Evolutionary conservation across 371 early-diverging fungal species (phyloP).

Genomic region (Astathelohania contejeani): DNA sequence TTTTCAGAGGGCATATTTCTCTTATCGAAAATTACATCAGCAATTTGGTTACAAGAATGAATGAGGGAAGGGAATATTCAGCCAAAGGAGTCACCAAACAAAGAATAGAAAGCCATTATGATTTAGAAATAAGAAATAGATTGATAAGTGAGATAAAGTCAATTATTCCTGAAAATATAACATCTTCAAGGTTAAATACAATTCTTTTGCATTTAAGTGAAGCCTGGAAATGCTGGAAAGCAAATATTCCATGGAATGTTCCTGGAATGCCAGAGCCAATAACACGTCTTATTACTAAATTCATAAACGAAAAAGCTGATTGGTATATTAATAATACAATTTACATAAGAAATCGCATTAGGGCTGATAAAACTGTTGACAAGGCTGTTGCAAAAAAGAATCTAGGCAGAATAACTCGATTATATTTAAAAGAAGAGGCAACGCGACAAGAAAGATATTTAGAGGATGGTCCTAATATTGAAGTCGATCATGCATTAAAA

Average conservation of each 20-base stretch:
- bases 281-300: conserved; percentile 88
- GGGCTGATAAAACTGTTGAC: conserved; percentile 65
- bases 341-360: conserved; percentile 88
- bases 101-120: conserved; percentile 87
- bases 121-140: conserved; percentile 80
- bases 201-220: conserved; percentile 87
- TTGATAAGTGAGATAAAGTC: conserved; percentile 87
- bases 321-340: conserved; percentile 95
- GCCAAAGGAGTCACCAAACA: conserved; percentile 95
- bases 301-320: conserved; percentile 88
- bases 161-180: conserved; percentile 90
- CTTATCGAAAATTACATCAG: conserved; percentile 87
- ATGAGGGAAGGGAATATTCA: conserved; percentile 86
- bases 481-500: conserved; percentile 84
- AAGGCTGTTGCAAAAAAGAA: conserved; percentile 70
- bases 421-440: conserved; percentile 93
- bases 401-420: conserved; percentile 82
- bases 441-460: conserved; percentile 91
- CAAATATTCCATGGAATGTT: conserved; percentile 92
- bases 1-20: conserved; percentile 87
- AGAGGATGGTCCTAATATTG: conserved; percentile 86
- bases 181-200: conserved; percentile 75
- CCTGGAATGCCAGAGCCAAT: conserved; percentile 85
- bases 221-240: conserved; percentile 95
- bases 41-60: conserved; percentile 84